Percentiles rank a stretch among this genome's conserved stretches.
These are phyloP conservation scores for Nitzschia putrida DNA, from an alignment of 108 stramenopile genomes.

Conservation along the genomic window DNA sequence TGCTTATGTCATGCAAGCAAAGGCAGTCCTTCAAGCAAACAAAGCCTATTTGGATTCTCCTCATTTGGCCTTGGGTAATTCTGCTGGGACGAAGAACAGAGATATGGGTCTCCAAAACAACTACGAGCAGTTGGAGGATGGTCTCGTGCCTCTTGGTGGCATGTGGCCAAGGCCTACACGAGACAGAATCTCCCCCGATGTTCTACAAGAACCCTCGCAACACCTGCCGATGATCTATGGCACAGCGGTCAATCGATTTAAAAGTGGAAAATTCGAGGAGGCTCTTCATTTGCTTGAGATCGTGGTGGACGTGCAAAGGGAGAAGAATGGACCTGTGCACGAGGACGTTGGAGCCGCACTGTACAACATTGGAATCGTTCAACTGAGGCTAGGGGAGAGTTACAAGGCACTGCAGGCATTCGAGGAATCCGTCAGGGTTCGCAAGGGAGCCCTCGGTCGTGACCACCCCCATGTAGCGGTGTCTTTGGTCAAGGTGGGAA, in stretches of 20 bases:
- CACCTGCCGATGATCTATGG: slow-evolving; percentile 29
- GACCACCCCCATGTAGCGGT: slow-evolving; percentile 62
- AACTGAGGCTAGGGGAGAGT: slow-evolving; percentile 36
- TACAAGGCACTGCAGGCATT: slow-evolving; percentile 54
- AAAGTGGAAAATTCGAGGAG: slow-evolving; percentile 28
- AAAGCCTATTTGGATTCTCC: slow-evolving; percentile 30
- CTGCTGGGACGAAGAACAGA: neutral
- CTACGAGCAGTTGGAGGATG: slow-evolving; percentile 48
- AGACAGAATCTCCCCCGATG: slow-evolving; percentile 18
- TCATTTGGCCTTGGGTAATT: neutral
- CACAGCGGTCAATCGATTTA: slow-evolving; percentile 21
- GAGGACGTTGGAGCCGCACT: slow-evolving; percentile 49
- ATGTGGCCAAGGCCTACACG: slow-evolving; percentile 29
- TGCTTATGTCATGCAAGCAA: slow-evolving; percentile 28
- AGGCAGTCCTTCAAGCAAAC: slow-evolving; percentile 22
- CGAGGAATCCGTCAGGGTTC: slow-evolving; percentile 57
- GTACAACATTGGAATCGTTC: slow-evolving; percentile 59
- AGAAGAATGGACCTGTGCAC: slow-evolving; percentile 43
- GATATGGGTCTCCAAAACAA: slow-evolving; percentile 2
- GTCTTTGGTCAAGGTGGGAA: slow-evolving; percentile 58
- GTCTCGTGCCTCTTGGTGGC: slow-evolving; percentile 53
- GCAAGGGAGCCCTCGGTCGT: slow-evolving; percentile 48
- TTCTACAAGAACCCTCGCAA: slow-evolving; percentile 22
- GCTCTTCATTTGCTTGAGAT: slow-evolving; percentile 45
- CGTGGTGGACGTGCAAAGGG: slow-evolving; percentile 39